A percentile compares a stretch with the other conserved stretches of the same genome.
Evolutionary conservation across 2,329 filamentous ascomycete genomes (phyloP).

Genomic region (Diaporthe citriasiana): DNA sequence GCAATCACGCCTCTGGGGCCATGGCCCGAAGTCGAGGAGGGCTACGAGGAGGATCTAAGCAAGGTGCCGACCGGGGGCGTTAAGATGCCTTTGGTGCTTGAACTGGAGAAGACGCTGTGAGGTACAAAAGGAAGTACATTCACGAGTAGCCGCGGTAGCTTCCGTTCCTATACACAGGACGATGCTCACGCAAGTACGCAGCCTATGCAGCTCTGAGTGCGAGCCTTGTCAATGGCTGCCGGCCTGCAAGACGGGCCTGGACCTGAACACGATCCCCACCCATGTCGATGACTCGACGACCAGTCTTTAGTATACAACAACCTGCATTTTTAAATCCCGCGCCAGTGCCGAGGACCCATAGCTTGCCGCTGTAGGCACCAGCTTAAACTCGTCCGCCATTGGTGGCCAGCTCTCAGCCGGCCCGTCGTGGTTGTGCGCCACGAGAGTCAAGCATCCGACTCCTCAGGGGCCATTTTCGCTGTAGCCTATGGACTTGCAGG

Average conservation of each 20-base stretch:
- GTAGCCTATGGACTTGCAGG: constrained; percentile 28
- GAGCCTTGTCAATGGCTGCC: background rate
- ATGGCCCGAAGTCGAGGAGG: constrained; percentile 69
- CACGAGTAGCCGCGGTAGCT: background rate
- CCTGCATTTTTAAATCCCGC: constrained; percentile 11
- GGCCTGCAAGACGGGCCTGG: background rate
- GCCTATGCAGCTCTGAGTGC: background rate
- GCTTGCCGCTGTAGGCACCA: constrained; percentile 31
- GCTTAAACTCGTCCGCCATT: constrained; percentile 34
- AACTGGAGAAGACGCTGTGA: constrained; percentile 47
- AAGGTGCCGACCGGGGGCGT: constrained; percentile 63
- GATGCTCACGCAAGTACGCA: background rate
- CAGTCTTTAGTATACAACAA: background rate
- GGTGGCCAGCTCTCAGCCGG: background rate
- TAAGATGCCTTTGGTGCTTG: constrained; percentile 56
- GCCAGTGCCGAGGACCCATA: constrained; percentile 26
- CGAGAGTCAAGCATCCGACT: constrained; percentile 28
- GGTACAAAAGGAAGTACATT: background rate
- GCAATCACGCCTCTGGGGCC: constrained; percentile 75
- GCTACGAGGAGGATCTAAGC: constrained; percentile 63
- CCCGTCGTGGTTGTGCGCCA: constrained; percentile 19
- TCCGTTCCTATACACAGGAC: background rate
- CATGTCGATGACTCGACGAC: background rate
- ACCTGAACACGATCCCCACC: background rate
- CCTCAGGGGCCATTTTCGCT: background rate